phyloP scores from a whole-genome alignment of 2,329 filamentous ascomycete genomes.

The Exophiala aquamarina region DNA sequence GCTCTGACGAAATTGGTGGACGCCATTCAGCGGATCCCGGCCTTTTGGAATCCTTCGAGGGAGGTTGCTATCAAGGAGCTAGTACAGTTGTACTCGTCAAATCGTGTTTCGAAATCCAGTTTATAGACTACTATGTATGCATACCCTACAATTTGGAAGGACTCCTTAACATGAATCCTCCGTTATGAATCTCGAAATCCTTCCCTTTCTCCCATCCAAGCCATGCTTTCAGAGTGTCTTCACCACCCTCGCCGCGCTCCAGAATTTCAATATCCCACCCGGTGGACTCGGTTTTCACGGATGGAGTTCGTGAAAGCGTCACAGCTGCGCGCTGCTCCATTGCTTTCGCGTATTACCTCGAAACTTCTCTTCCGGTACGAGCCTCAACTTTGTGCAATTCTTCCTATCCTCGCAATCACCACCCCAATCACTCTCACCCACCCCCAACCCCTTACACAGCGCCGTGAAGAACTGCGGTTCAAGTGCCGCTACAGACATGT shows the following conservation, averaged over 20 bases:
- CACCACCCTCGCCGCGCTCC: slow-evolving; percentile 2
- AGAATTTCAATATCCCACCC: slow-evolving; percentile 1
- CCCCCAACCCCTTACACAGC: slow-evolving; percentile 65
- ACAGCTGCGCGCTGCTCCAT: slow-evolving; percentile 53
- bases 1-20: slow-evolving; percentile 25
- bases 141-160: slow-evolving; percentile 1
- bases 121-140: no score
- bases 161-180: not conserved
- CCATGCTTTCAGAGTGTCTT: not conserved
- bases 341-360: slow-evolving; percentile 67
- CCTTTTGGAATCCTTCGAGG: slow-evolving; percentile 27
- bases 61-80: slow-evolving; percentile 4
- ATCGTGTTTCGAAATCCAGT: not conserved
- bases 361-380: slow-evolving; percentile 63
- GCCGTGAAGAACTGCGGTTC: slow-evolving; percentile 80
- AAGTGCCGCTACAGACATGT: slow-evolving; percentile 83
- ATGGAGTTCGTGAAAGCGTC: not conserved
- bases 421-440: slow-evolving; percentile 47
- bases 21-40: slow-evolving; percentile 20
- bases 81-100: not conserved
- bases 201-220: not conserved
- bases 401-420: slow-evolving; percentile 57
- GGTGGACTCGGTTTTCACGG: not conserved
- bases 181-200: not conserved
- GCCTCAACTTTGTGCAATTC: slow-evolving; percentile 67